Evolutionary conservation across 1,284 basidiomycete genomes (phyloP).

Genomic region (Stygiomarasmius scandens): DNA sequence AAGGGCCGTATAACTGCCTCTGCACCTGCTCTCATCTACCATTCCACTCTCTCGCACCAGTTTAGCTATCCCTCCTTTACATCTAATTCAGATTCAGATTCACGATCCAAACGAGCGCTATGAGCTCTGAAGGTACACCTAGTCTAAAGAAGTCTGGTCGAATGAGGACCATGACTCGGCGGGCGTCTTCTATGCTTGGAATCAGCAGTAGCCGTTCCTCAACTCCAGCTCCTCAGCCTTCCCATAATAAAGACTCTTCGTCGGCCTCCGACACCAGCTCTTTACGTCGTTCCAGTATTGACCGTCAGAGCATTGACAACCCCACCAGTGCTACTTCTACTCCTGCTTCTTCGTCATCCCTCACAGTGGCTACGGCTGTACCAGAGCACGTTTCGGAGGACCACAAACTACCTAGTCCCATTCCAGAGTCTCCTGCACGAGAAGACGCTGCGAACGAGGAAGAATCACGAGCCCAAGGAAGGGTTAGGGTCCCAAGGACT

Average conservation of each 20-base stretch:
- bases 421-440: constrained; percentile 9
- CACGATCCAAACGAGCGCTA: background rate
- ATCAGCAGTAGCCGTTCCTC: background rate
- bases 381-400: background rate
- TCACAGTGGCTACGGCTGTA: background rate
- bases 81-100: background rate
- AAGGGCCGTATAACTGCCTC: background rate
- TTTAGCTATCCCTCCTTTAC: background rate
- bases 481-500: background rate
- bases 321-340: background rate
- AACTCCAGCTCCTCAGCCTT: background rate
- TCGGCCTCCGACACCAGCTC: background rate
- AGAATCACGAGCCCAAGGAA: background rate
- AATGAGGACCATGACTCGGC: background rate
- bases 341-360: background rate
- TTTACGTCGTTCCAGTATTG: background rate
- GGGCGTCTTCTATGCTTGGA: background rate
- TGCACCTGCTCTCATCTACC: background rate
- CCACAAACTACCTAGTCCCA: constrained; percentile 6
- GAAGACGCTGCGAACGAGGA: constrained; percentile 12
- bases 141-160: background rate
- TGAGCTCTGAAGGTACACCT: background rate
- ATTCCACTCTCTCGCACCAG: background rate
- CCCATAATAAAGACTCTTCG: background rate
- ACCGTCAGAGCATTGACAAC: background rate